Evolutionary conservation across 768 basidiomycete genomes (phyloP).

Genomic region (Calvatia gigantea): DNA sequence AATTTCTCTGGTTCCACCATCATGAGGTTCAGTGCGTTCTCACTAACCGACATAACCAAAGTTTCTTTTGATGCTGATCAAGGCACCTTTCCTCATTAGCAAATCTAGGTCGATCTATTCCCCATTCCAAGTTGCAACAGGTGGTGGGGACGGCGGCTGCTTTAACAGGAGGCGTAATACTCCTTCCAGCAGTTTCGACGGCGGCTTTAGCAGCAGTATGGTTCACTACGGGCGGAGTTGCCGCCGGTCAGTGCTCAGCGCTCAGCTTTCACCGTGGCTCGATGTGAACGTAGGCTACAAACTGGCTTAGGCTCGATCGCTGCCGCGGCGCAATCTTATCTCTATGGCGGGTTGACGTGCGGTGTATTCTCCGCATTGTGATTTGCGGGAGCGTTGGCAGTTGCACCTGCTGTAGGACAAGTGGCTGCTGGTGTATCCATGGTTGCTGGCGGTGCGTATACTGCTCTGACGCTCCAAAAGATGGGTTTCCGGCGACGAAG

Average conservation of each 20-base stretch:
- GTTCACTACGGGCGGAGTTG: neutral
- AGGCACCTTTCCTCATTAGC: too few relatives aligned
- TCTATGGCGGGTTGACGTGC: conserved; percentile 6
- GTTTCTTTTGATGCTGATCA: too few relatives aligned
- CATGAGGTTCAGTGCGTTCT: too few relatives aligned
- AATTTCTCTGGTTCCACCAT: too few relatives aligned
- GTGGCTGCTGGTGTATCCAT: neutral
- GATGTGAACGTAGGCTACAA: neutral
- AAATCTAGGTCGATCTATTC: too few relatives aligned
- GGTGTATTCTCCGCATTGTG: conserved; percentile 9
- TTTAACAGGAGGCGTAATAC: neutral
- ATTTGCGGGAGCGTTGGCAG: conserved; percentile 1
- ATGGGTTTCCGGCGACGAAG: too few relatives aligned
- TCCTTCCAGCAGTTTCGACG: neutral
- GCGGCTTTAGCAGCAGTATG: too few relatives aligned
- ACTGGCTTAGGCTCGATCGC: conserved; percentile 6
- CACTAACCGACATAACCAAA: too few relatives aligned
- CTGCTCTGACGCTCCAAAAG: too few relatives aligned
- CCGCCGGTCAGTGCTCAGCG: neutral
- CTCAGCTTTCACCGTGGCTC: neutral
- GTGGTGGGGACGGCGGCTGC: neutral
- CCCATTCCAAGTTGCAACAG: too few relatives aligned
- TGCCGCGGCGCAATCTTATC: neutral
- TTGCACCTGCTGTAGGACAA: neutral
- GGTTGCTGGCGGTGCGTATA: neutral